phyloP scores from a whole-genome alignment of 1,284 basidiomycete genomes.

The Fistulina hepatica region DNA sequence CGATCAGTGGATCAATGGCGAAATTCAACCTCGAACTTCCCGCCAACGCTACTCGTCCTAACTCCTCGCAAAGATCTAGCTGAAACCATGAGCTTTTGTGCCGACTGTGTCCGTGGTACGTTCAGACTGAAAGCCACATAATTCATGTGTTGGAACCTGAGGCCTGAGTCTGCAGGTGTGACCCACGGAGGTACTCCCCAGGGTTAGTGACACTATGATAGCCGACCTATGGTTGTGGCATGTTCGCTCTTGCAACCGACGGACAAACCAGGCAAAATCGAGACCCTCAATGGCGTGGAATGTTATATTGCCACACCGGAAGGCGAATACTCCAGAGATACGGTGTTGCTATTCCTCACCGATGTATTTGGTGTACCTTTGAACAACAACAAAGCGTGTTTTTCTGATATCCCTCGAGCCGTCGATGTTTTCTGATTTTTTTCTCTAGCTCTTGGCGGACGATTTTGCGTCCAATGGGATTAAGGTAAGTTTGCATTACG shows the following conservation, averaged over 20 bases:
- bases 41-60: no score
- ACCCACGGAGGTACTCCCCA: conserved; percentile 44
- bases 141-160: not conserved
- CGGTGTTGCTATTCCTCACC: conserved; percentile 44
- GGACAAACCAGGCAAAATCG: conserved; percentile 6
- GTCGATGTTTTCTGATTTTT: not conserved
- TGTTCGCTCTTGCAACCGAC: not conserved
- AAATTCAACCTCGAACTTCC: no score
- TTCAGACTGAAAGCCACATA: not conserved
- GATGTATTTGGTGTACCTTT: conserved; percentile 58
- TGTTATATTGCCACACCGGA: conserved; percentile 42
- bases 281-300: conserved; percentile 21
- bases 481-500: conserved; percentile 38
- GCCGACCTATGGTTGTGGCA: no score
- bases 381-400: conserved; percentile 37
- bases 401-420: not conserved
- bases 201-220: conserved; percentile 22
- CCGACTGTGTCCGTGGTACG: conserved; percentile 37
- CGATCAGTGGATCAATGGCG: no score
- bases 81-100: conserved; percentile 51
- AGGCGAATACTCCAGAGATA: conserved; percentile 41
- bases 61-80: no score
- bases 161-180: conserved; percentile 30
- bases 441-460: conserved; percentile 49
- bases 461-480: conserved; percentile 67